Base-by-base conservation (phyloP, 2,329 filamentous ascomycete species). In the Cercospora sp. region DNA sequence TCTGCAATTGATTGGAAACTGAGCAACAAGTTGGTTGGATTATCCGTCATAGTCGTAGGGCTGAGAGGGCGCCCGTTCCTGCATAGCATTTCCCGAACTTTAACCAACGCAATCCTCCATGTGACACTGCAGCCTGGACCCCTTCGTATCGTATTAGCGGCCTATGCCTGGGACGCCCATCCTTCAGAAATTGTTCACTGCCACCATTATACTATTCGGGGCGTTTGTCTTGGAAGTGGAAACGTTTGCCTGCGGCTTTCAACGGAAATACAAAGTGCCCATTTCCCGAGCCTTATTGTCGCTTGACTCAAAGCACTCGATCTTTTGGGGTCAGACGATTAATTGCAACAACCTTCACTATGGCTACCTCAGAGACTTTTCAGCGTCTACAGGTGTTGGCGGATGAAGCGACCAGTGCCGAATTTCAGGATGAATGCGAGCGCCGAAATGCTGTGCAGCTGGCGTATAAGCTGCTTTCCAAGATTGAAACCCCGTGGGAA, bases 401-500 rank as follows among this genome's bases (percentile, higher is more conserved):
- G 5, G 37, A 60, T 13, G 28, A 24, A 28, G 26, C 32, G 6
- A 43, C 49, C 37, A 8, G 13, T 2, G 37, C 21, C n/a, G 12
- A 10, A 5, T 61, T 66, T 43, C 10, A 28, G n/a, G 32, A 66
- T 51, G 63, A 66, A 28, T n/a, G 32, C 28, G 57, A 66, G 32
- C 63, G 63, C 21, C 57, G 63, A 6, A 34, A 66, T 18, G 55
- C 63, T 8, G 63, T 66, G 1, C 63, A 66, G 28, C 28, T 61
- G 28, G 63, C 40, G 2, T 43, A 53, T 12, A 28, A 66, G 21
- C 55, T 66, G 12, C 37, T 66, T 2, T 1, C 63, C 10, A 66
- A 66, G 26, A 61, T 66, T 5, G 63, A 66, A 13, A 66, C 26
- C 40, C 63, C 63, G 2, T 66, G 63, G 63, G 63, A 66, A 7